Conservation (phyloP, 2,329 filamentous ascomycete genomes). For the Hymenotorrendiella dingleyae region DNA sequence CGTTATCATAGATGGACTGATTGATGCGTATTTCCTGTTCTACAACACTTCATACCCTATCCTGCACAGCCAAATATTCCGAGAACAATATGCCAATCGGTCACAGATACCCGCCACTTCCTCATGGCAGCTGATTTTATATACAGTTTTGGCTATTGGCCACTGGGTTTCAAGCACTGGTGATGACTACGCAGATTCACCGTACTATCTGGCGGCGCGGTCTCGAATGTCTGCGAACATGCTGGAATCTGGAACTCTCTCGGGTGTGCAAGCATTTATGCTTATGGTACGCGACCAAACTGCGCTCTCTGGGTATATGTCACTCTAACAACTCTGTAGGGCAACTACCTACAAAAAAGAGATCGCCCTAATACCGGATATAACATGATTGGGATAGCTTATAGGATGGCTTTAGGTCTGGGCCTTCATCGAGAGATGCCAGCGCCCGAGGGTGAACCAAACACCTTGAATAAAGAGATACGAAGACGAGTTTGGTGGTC, state of each 20-base stretch:
- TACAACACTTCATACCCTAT: conserved; percentile 20
- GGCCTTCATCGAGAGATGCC: conserved; percentile 42
- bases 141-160: conserved; percentile 35
- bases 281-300: conserved; percentile 14
- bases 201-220: conserved; percentile 14
- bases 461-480: conserved; percentile 33
- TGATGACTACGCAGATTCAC: conserved; percentile 14
- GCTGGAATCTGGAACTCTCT: conserved; percentile 13
- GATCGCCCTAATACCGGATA: conserved; percentile 47
- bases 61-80: conserved; percentile 15
- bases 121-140: conserved; percentile 32
- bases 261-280: conserved; percentile 15
- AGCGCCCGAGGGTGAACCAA: conserved; percentile 31
- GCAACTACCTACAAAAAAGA: conserved; percentile 43
- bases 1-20: conserved; percentile 21
- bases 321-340: no score
- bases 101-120: conserved; percentile 14
- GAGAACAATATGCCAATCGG: conserved; percentile 24
- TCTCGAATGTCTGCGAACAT: conserved; percentile 12
- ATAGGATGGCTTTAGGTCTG: conserved; percentile 43
- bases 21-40: conserved; percentile 19
- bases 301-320: no score
- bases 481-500: conserved; percentile 39
- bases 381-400: conserved; percentile 45
- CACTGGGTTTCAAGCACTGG: conserved; percentile 26